Evolutionary conservation across 2,329 filamentous ascomycete genomes (phyloP).

Genomic region (Colletotrichum shisoi): DNA sequence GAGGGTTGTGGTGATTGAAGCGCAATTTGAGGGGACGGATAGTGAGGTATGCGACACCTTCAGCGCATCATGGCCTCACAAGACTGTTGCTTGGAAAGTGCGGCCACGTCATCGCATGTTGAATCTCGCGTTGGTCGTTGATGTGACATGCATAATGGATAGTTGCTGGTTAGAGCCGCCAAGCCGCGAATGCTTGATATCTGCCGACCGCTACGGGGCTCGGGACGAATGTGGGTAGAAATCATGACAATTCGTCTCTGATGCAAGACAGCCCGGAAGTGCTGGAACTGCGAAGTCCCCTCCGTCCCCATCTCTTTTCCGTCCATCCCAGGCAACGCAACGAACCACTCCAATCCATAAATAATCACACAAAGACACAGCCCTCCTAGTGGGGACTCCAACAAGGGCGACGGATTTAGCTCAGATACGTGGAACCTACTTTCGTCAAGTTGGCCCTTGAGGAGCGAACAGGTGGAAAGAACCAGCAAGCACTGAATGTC

Average conservation of each 20-base stretch:
- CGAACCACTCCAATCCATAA: slow-evolving; percentile 30
- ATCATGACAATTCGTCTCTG: slow-evolving; percentile 12
- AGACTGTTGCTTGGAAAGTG: slow-evolving; percentile 9
- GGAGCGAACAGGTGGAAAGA: slow-evolving; percentile 24
- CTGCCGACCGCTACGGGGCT: slow-evolving; percentile 17
- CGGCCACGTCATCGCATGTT: slow-evolving; percentile 8
- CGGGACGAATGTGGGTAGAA: slow-evolving; percentile 25
- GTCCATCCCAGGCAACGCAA: slow-evolving; percentile 32
- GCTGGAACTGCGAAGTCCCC: slow-evolving; percentile 1
- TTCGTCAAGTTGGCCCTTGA: slow-evolving; percentile 11
- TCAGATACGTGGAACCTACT: slow-evolving; percentile 28
- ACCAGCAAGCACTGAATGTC: slow-evolving; percentile 32
- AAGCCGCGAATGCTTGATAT: slow-evolving; percentile 9
- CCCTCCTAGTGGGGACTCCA: slow-evolving; percentile 26
- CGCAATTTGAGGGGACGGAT: background rate
- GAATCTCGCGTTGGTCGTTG: slow-evolving; percentile 4
- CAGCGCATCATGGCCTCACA: slow-evolving; percentile 8
- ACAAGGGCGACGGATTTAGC: slow-evolving; percentile 25
- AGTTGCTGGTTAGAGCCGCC: slow-evolving; percentile 3
- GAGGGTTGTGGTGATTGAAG: background rate
- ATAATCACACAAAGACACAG: slow-evolving; percentile 25
- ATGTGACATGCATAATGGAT: slow-evolving; percentile 11
- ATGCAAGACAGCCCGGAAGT: slow-evolving; percentile 16
- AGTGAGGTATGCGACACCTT: slow-evolving; percentile 5
- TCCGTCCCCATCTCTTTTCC: slow-evolving; percentile 4